Percentiles rank a stretch among this genome's conserved stretches.
phyloP scores from a whole-genome alignment of 495 filamentous ascomycete species.

The Talaromyces wortmannii region DNA sequence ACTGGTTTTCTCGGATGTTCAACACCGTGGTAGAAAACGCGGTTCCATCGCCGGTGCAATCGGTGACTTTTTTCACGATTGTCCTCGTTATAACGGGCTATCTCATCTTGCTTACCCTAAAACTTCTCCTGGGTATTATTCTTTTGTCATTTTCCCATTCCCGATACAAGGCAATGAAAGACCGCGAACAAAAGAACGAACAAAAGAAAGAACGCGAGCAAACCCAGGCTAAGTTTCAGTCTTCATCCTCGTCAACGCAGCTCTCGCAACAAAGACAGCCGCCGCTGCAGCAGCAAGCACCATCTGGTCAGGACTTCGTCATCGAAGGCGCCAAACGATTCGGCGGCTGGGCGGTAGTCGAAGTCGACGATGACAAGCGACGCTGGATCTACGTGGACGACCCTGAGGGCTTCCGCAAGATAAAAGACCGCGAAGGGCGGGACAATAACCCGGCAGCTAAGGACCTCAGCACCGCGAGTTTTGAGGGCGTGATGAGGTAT shows the following conservation, averaged over 20 bases:
- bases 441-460: slow-evolving; percentile 44
- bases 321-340: slow-evolving; percentile 65
- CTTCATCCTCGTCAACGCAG: neutral
- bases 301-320: slow-evolving; percentile 36
- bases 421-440: slow-evolving; percentile 54
- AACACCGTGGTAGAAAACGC: slow-evolving; percentile 33
- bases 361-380: slow-evolving; percentile 82
- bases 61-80: slow-evolving; percentile 53
- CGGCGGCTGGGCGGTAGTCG: slow-evolving; percentile 77
- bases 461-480: slow-evolving; percentile 45
- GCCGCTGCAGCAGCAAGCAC: neutral
- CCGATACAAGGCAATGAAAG: slow-evolving; percentile 75
- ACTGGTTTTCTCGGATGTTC: slow-evolving; percentile 28
- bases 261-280: neutral
- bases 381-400: slow-evolving; percentile 86
- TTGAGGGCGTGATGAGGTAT: slow-evolving; percentile 73
- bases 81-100: slow-evolving; percentile 72
- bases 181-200: slow-evolving; percentile 50
- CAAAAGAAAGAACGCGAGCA: neutral
- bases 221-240: neutral
- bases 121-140: slow-evolving; percentile 78
- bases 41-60: slow-evolving; percentile 38
- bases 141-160: slow-evolving; percentile 67
- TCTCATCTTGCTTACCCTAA: slow-evolving; percentile 68
- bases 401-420: slow-evolving; percentile 55